Evolutionary conservation across 2,329 filamentous ascomycete genomes (phyloP).

Genomic region (Aspergillus sp.): DNA sequence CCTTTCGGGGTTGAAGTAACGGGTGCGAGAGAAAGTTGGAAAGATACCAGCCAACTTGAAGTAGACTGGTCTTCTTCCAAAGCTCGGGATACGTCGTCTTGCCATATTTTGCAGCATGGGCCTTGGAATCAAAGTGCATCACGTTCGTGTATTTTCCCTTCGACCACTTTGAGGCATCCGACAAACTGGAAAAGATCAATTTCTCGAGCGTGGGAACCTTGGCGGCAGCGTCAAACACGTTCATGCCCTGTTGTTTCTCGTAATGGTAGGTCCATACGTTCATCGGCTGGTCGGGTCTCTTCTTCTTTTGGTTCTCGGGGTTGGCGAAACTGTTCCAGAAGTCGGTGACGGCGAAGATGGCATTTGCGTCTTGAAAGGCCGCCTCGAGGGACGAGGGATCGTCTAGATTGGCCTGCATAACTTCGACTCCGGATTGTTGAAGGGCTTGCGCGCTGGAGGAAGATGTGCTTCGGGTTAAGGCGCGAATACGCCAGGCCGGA

Average conservation of each 20-base stretch:
- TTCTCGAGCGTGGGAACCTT: constrained; percentile 33
- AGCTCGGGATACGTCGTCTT: constrained; percentile 25
- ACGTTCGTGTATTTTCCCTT: constrained; percentile 43
- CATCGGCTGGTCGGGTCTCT: constrained; percentile 1
- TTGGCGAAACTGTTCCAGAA: constrained; percentile 25
- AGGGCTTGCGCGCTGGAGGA: constrained; percentile 34
- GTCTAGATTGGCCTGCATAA: constrained; percentile 37
- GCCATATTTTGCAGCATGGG: constrained; percentile 32
- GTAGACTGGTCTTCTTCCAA: constrained; percentile 28
- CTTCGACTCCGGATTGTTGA: constrained; percentile 34
- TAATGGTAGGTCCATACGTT: constrained; percentile 6
- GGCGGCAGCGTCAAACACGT: constrained; percentile 38
- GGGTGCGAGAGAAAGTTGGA: constrained; percentile 24
- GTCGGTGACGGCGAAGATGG: constrained; percentile 42
- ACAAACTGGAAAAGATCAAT: constrained; percentile 41
- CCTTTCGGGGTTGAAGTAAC: constrained; percentile 2
- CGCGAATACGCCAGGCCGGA: constrained; percentile 15
- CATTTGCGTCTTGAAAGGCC: constrained; percentile 38
- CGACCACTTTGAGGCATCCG: constrained; percentile 38
- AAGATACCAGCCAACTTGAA: constrained; percentile 37
- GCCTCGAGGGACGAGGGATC: constrained; percentile 29
- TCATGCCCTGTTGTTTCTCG: constrained; percentile 39
- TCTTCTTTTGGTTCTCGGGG: constrained; percentile 18
- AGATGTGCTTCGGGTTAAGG: constrained; percentile 45
- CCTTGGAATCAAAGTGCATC: constrained; percentile 47